A percentile compares a stretch with the other conserved stretches of the same genome.
phyloP scores from a whole-genome alignment of 2,329 filamentous ascomycete genomes.

The Aureobasidium sp. region DNA sequence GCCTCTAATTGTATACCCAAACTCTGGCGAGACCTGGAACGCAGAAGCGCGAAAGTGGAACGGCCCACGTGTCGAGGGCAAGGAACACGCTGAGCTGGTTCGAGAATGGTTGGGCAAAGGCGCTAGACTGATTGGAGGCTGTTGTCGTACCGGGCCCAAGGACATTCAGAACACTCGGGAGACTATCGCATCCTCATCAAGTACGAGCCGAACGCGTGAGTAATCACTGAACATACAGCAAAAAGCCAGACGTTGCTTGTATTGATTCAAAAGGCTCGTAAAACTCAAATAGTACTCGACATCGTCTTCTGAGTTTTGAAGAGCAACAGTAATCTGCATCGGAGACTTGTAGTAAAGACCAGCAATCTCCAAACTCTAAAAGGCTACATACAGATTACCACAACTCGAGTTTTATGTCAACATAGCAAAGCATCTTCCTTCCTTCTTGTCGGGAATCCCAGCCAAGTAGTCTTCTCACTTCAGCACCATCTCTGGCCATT shows the following conservation, averaged over 20 bases:
- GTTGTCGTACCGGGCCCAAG: slow-evolving; percentile 39
- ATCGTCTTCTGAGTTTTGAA: background rate
- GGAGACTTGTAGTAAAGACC: background rate
- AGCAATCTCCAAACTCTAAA: background rate
- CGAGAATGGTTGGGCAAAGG: slow-evolving; percentile 31
- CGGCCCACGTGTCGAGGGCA: slow-evolving; percentile 21
- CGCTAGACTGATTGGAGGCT: slow-evolving; percentile 40
- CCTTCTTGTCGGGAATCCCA: background rate
- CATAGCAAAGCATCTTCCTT: background rate
- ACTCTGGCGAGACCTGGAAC: slow-evolving; percentile 43
- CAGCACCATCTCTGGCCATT: no score
- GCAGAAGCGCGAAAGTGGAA: slow-evolving; percentile 32
- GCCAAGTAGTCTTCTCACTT: background rate
- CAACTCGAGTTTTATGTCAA: no score
- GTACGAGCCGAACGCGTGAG: background rate
- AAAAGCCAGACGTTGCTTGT: background rate
- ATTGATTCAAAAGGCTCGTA: background rate
- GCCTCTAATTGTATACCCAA: slow-evolving; percentile 38
- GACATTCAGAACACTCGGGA: slow-evolving; percentile 32
- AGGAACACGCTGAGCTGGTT: slow-evolving; percentile 26
- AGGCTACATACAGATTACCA: background rate
- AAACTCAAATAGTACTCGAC: background rate
- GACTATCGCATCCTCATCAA: background rate
- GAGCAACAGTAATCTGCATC: background rate
- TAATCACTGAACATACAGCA: background rate